These are phyloP conservation scores for Thalassiosira livingstoniorum DNA, from an alignment of 352 stramenopile genomes.

Conservation along the genomic window DNA sequence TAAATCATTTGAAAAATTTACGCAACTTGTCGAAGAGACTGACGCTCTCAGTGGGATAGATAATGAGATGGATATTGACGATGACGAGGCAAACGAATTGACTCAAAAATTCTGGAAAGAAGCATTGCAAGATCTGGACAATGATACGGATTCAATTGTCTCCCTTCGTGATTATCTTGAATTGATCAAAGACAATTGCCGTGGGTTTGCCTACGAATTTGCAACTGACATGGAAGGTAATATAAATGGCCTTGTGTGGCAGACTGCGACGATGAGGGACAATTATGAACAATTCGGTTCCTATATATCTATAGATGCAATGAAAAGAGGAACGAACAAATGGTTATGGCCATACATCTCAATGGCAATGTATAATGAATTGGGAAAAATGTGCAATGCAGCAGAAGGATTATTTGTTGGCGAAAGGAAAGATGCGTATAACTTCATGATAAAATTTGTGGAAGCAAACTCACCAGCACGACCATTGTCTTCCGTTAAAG, in stretches of 20 bases:
- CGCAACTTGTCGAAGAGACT: background rate
- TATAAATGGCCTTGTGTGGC: slow-evolving; percentile 8
- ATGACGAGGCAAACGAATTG: background rate
- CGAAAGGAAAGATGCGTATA: slow-evolving; percentile 7
- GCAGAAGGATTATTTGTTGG: slow-evolving; percentile 5
- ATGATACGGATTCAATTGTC: background rate
- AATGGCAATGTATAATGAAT: slow-evolving; percentile 23
- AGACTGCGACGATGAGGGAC: slow-evolving; percentile 19
- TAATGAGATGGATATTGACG: background rate
- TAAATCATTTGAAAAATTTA: background rate
- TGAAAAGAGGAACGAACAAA: slow-evolving; percentile 26
- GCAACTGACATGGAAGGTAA: background rate
- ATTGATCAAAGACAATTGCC: background rate
- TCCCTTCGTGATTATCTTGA: background rate
- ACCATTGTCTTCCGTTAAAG: background rate
- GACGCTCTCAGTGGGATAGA: background rate
- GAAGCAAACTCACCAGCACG: background rate
- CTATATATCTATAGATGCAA: slow-evolving; percentile 13
- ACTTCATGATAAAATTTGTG: slow-evolving; percentile 11
- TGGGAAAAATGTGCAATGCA: slow-evolving; percentile 8
- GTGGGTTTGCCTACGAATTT: slow-evolving; percentile 17
- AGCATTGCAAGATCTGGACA: background rate
- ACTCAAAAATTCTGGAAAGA: background rate
- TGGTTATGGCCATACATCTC: slow-evolving; percentile 20
- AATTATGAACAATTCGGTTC: slow-evolving; percentile 19